These are phyloP conservation scores for Pezizomycotina sp. DNA, from an alignment of 2,329 filamentous ascomycete genomes.

Conservation along the genomic window DNA sequence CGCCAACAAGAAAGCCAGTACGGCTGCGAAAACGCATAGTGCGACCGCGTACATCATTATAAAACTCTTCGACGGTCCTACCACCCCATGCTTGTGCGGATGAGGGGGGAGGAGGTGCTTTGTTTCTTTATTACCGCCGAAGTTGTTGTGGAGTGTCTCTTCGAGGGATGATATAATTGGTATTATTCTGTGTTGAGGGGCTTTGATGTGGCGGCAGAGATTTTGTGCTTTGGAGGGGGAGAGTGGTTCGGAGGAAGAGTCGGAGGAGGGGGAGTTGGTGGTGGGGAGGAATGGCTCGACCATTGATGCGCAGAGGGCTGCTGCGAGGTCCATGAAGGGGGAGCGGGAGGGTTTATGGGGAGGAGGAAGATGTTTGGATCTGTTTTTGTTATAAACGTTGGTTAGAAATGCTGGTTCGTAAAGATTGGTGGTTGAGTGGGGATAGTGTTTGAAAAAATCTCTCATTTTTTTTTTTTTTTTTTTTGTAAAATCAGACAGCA, in stretches of 20 bases:
- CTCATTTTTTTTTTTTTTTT: neutral
- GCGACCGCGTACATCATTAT: conserved; percentile 11
- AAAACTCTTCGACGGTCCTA: no score
- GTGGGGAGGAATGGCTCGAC: no score
- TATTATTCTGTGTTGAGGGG: conserved; percentile 3
- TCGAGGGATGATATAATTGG: neutral
- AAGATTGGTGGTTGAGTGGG: neutral
- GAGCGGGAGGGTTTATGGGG: conserved; percentile 6
- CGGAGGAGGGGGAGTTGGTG: conserved; percentile 14
- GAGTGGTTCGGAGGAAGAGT: conserved; percentile 6
- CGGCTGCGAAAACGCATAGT: conserved; percentile 8
- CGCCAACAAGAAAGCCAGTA: conserved; percentile 9
- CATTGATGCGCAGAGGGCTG: conserved; percentile 14
- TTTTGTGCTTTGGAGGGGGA: conserved; percentile 11
- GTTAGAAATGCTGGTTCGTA: neutral
- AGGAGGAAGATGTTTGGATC: conserved; percentile 15
- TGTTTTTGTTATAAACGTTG: neutral
- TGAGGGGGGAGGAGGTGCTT: conserved; percentile 10
- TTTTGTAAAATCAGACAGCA: conserved; percentile 14
- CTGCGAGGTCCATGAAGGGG: conserved; percentile 14
- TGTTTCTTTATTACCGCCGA: conserved; percentile 1
- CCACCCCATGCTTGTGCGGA: conserved; percentile 6
- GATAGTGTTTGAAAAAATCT: neutral
- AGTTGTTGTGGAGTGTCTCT: neutral
- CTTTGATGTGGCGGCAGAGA: conserved; percentile 4